phyloP scores from a whole-genome alignment of 768 basidiomycete genomes.

The Calocybe gangraenosa region DNA sequence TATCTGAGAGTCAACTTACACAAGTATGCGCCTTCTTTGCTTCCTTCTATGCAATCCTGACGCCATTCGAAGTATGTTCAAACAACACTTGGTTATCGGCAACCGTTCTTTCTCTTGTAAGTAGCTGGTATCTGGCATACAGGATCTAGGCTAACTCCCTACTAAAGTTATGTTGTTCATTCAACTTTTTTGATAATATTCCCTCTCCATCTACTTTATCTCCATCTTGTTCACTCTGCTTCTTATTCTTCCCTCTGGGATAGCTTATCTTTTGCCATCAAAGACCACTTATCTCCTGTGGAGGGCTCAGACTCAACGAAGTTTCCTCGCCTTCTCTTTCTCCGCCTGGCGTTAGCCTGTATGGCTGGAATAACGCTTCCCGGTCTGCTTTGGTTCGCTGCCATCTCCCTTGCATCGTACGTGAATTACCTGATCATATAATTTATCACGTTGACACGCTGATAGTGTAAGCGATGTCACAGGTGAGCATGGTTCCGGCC shows the following conservation, averaged over 20 bases:
- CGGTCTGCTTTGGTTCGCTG: conserved; percentile 70
- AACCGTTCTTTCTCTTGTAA: conserved; percentile 88
- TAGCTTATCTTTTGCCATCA: conserved; percentile 49
- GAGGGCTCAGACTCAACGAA: conserved; percentile 25
- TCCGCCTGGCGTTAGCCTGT: conserved; percentile 34
- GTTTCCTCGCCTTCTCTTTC: conserved; percentile 34
- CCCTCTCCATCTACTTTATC: conserved; percentile 74
- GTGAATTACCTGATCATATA: conserved; percentile 24
- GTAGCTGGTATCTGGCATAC: conserved; percentile 20
- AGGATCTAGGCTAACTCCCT: neutral
- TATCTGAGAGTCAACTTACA: conserved; percentile 69
- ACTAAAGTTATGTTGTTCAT: conserved; percentile 78
- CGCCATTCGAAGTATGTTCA: conserved; percentile 64
- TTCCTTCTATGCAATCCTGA: neutral
- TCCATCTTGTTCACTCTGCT: conserved; percentile 45
- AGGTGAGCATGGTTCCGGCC: conserved; percentile 27
- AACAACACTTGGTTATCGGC: conserved; percentile 68
- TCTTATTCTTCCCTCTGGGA: conserved; percentile 45
- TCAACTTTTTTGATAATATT: conserved; percentile 75
- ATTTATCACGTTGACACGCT: conserved; percentile 2
- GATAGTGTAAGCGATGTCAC: conserved; percentile 79
- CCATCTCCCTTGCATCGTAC: conserved; percentile 69
- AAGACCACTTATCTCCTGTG: conserved; percentile 37
- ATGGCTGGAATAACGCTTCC: conserved; percentile 62
- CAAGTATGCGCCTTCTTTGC: conserved; percentile 47